These are phyloP conservation scores for Prinsepia uniflora DNA, from an alignment of 306 rosid species.

Conservation along the genomic window DNA sequence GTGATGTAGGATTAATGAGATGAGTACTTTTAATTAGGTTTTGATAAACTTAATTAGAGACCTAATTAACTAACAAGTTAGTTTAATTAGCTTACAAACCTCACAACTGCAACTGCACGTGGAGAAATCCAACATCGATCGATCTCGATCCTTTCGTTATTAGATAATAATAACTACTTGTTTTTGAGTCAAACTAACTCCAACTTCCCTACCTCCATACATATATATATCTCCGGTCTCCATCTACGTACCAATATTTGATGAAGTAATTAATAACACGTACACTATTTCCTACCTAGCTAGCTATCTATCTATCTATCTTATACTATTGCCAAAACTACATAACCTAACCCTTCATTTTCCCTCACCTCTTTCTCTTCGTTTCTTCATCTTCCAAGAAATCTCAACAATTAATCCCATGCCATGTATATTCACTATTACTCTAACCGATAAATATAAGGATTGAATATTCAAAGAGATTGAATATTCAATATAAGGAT, in stretches of 20 bases:
- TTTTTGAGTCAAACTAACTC: conserved; percentile 33
- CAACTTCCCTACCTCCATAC: neutral
- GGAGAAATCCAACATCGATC: conserved; percentile 28
- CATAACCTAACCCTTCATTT: neutral
- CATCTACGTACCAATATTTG: too few relatives aligned
- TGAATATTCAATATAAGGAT: too few relatives aligned
- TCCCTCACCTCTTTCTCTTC: neutral
- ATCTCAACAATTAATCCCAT: neutral
- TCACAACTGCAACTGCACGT: conserved; percentile 41
- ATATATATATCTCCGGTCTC: too few relatives aligned
- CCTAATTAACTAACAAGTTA: conserved; percentile 50
- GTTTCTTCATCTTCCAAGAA: conserved; percentile 5
- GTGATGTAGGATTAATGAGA: too few relatives aligned
- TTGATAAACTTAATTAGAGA: conserved; percentile 46
- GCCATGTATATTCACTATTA: too few relatives aligned
- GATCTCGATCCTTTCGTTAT: neutral
- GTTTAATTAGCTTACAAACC: conserved; percentile 27
- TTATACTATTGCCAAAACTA: neutral
- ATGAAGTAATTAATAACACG: too few relatives aligned
- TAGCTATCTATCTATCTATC: too few relatives aligned
- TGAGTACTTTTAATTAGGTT: conserved; percentile 22
- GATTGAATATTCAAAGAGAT: too few relatives aligned
- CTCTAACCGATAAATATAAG: too few relatives aligned
- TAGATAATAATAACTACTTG: conserved; percentile 6
- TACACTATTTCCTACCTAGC: too few relatives aligned